Percentiles rank a stretch among this genome's conserved stretches.
These are phyloP conservation scores for Lasiosphaeria hispida DNA, from an alignment of 495 filamentous ascomycete species.

Conservation along the genomic window DNA sequence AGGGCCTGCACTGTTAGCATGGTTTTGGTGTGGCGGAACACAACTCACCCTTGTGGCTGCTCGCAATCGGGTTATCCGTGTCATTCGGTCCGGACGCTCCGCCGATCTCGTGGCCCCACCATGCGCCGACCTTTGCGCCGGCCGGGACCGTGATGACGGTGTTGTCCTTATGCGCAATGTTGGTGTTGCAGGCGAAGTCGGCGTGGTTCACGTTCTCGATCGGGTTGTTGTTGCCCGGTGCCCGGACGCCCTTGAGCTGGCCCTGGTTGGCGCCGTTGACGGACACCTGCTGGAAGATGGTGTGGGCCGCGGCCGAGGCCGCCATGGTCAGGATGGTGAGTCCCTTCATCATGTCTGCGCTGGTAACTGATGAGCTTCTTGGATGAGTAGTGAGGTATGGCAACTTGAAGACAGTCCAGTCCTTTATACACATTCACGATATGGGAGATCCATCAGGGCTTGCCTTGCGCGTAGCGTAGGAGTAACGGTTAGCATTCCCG, in stretches of 20 bases:
- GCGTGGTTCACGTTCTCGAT: slow-evolving; percentile 39
- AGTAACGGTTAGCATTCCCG: no score
- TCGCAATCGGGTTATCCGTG: slow-evolving; percentile 50
- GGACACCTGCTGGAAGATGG: slow-evolving; percentile 49
- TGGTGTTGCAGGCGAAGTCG: slow-evolving; percentile 40
- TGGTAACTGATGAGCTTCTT: neutral
- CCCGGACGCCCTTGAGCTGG: slow-evolving; percentile 50
- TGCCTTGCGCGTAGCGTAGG: no score
- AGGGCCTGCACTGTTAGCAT: slow-evolving; percentile 32
- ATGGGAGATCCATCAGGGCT: no score
- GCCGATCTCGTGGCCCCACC: slow-evolving; percentile 52
- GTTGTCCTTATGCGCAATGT: slow-evolving; percentile 36
- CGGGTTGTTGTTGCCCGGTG: slow-evolving; percentile 45
- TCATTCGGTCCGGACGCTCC: slow-evolving; percentile 44
- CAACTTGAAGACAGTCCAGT: neutral
- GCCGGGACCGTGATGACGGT: slow-evolving; percentile 47
- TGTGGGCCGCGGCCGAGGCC: slow-evolving; percentile 31
- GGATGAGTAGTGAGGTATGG: neutral
- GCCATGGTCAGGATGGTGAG: slow-evolving; percentile 29
- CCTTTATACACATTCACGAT: no score
- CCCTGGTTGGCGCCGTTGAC: slow-evolving; percentile 54
- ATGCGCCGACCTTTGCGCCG: slow-evolving; percentile 45
- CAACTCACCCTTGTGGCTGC: slow-evolving; percentile 40
- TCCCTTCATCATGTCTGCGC: slow-evolving; percentile 26
- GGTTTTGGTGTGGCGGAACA: neutral